Conservation (phyloP, 257 asterid species). For the Capsicum rhomboideum region DNA sequence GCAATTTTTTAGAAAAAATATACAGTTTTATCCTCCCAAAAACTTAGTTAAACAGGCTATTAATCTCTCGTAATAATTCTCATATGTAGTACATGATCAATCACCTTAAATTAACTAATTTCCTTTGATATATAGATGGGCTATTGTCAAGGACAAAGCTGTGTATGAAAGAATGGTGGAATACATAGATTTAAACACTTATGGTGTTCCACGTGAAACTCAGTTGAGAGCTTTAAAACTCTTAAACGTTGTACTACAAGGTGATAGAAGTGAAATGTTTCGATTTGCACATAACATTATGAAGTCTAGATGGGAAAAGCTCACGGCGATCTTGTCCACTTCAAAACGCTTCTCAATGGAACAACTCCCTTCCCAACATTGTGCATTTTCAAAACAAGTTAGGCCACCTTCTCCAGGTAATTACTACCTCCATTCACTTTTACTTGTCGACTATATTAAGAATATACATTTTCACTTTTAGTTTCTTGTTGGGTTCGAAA, state of each 20-base stretch:
- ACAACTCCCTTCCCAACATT: conserved; percentile 3
- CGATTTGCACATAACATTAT: conserved; percentile 5
- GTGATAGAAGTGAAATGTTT: background rate
- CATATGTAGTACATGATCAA: no score
- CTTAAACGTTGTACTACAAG: conserved; percentile 3
- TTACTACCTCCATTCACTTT: no score
- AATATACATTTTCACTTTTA: no score
- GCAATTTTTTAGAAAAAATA: no score
- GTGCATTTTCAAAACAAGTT: background rate
- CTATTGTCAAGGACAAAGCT: conserved; percentile 3
- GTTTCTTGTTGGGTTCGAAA: no score
- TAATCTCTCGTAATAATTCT: no score
- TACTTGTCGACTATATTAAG: no score
- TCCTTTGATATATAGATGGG: conserved; percentile 4
- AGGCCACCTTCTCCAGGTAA: conserved; percentile 13
- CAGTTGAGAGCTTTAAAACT: conserved; percentile 14
- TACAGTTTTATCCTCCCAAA: no score
- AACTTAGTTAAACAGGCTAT: no score
- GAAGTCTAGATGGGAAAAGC: conserved; percentile 9
- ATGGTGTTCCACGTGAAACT: conserved; percentile 9
- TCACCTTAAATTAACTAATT: background rate
- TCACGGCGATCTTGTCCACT: background rate
- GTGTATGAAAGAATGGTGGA: background rate
- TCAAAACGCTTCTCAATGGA: conserved; percentile 12
- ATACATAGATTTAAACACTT: background rate